phyloP scores from a whole-genome alignment of 2,329 filamentous ascomycete species.

The Chrysoporthe austroafricana region DNA sequence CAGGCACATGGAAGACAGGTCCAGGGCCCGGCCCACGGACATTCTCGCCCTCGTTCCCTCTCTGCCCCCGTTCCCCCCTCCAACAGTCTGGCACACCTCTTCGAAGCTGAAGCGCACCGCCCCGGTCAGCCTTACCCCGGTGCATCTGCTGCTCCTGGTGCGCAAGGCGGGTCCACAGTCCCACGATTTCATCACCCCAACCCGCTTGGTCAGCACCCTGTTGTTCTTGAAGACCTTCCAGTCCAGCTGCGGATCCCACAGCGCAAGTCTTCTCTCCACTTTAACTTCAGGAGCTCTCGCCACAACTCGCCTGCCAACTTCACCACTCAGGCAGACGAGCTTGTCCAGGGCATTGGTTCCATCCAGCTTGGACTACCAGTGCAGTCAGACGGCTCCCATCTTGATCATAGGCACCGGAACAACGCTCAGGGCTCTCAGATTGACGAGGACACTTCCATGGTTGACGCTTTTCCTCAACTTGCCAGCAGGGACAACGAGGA shows the following conservation, averaged over 20 bases:
- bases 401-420: background rate
- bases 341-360: slow-evolving; percentile 13
- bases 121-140: background rate
- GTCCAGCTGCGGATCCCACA: slow-evolving; percentile 12
- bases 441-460: background rate
- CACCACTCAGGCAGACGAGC: slow-evolving; percentile 3
- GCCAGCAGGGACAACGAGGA: background rate
- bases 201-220: slow-evolving; percentile 25
- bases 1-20: background rate
- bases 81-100: background rate
- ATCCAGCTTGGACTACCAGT: background rate
- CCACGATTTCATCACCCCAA: slow-evolving; percentile 18
- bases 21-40: background rate
- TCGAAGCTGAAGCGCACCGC: background rate
- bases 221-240: slow-evolving; percentile 5
- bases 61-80: slow-evolving; percentile 12
- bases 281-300: slow-evolving; percentile 5
- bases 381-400: background rate
- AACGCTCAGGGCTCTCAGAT: background rate
- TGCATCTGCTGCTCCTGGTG: background rate
- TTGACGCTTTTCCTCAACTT: background rate
- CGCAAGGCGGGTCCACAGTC: background rate
- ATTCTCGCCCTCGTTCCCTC: slow-evolving; percentile 9
- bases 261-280: slow-evolving; percentile 23
- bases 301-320: background rate